Percentiles rank a stretch among this genome's conserved stretches.
phyloP scores from a whole-genome alignment of 257 asterid species.

The Nicotiana otophora region DNA sequence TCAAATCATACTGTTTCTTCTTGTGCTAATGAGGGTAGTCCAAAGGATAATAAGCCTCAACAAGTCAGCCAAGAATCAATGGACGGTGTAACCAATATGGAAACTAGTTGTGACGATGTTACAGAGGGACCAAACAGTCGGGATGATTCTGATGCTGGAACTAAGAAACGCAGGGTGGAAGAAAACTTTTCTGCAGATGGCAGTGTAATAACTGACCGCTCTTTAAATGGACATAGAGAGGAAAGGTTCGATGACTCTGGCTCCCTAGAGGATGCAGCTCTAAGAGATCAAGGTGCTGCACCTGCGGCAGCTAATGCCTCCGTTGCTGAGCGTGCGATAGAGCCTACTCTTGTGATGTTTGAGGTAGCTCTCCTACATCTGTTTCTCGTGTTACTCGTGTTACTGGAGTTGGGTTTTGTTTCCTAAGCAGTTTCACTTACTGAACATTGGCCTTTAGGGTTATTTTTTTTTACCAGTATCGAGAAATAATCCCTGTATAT shows the following conservation, averaged over 20 bases:
- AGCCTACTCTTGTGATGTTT: conserved; percentile 95
- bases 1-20: conserved; percentile 40
- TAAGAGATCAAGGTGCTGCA: conserved; percentile 64
- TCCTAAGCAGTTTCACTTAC: not conserved
- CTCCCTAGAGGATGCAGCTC: conserved; percentile 40
- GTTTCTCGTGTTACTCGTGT: not conserved
- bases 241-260: conserved; percentile 56
- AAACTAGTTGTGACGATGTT: conserved; percentile 60
- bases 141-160: conserved; percentile 78
- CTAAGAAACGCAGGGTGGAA: conserved; percentile 71
- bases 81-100: conserved; percentile 75
- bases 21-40: conserved; percentile 40
- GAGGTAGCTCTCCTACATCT: conserved; percentile 50
- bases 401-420: not conserved
- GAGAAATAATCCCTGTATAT: not conserved
- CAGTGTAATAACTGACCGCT: conserved; percentile 37
- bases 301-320: conserved; percentile 76
- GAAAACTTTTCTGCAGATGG: conserved; percentile 71
- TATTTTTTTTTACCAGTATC: not conserved
- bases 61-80: conserved; percentile 46
- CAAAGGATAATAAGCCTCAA: conserved; percentile 58
- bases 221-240: conserved; percentile 58
- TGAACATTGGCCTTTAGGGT: not conserved
- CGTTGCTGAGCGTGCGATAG: conserved; percentile 81
- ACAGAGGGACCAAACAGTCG: conserved; percentile 44